A percentile compares a stretch with the other conserved stretches of the same genome.
phyloP scores from a whole-genome alignment of 2,329 filamentous ascomycete species.

The Fusarium clavum region DNA sequence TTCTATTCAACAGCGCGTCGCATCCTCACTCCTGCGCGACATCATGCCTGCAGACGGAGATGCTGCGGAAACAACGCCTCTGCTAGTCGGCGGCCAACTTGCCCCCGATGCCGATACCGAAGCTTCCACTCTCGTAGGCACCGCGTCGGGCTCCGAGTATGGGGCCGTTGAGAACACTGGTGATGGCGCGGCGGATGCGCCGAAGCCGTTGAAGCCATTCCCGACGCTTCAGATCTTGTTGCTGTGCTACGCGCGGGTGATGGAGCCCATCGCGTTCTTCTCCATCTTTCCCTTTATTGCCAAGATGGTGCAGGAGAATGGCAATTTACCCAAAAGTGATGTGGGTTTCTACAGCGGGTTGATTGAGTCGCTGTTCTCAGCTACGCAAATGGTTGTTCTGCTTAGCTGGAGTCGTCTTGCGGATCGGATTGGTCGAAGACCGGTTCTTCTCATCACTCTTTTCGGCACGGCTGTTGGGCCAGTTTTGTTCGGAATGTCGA shows the following conservation, averaged over 20 bases:
- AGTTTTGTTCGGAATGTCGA: constrained; percentile 75
- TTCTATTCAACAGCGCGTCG: neutral
- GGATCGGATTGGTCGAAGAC: constrained; percentile 78
- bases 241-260: constrained; percentile 77
- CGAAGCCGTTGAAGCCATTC: constrained; percentile 29
- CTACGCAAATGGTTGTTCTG: constrained; percentile 83
- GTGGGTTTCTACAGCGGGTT: constrained; percentile 84
- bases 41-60: constrained; percentile 32
- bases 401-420: constrained; percentile 73
- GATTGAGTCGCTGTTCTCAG: constrained; percentile 79
- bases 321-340: constrained; percentile 69
- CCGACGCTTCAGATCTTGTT: constrained; percentile 74
- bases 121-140: constrained; percentile 42
- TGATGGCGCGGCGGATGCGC: neutral
- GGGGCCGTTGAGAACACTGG: constrained; percentile 16
- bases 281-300: constrained; percentile 85
- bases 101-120: constrained; percentile 42
- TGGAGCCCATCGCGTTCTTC: constrained; percentile 87
- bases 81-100: constrained; percentile 33
- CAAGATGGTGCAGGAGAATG: constrained; percentile 78
- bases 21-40: neutral
- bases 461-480: constrained; percentile 71
- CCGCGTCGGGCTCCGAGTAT: constrained; percentile 28
- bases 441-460: constrained; percentile 75
- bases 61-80: constrained; percentile 38